Conservation (phyloP, 345 rosid genomes). For the Rhizophora mangle region DNA sequence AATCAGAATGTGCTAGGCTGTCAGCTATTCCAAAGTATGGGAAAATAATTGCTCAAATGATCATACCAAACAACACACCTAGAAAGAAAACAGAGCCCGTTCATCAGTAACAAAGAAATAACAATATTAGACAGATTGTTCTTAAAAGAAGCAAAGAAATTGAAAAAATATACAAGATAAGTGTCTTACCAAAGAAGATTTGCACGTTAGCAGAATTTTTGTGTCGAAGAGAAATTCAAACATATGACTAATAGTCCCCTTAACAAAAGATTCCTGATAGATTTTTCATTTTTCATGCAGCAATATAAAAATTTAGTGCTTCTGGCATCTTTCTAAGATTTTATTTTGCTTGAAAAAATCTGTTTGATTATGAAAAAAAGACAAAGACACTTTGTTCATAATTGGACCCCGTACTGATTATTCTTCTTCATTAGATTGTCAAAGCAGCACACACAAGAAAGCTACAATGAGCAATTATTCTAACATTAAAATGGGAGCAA, state of each 20-base stretch:
- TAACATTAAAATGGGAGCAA: too few species aligned
- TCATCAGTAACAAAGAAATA: background rate
- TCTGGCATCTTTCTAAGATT: too few species aligned
- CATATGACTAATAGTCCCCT: background rate
- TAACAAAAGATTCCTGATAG: background rate
- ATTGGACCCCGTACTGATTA: too few species aligned
- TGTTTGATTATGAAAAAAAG: too few species aligned
- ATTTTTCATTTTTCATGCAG: too few species aligned
- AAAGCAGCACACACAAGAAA: too few species aligned
- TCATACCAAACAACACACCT: slow-evolving; percentile 15
- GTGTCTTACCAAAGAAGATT: background rate
- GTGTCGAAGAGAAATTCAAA: background rate
- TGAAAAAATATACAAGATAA: background rate
- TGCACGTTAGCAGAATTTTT: background rate
- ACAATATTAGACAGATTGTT: background rate
- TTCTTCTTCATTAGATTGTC: too few species aligned
- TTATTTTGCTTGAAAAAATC: too few species aligned
- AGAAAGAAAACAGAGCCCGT: slow-evolving; percentile 8
- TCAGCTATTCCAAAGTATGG: slow-evolving; percentile 22
- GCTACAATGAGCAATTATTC: too few species aligned
- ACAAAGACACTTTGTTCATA: too few species aligned
- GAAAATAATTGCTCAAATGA: slow-evolving; percentile 25
- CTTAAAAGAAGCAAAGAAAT: background rate
- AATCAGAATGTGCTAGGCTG: slow-evolving; percentile 21
- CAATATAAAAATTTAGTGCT: background rate